These are phyloP conservation scores for Trametes polyzona DNA, from an alignment of 1,284 basidiomycete species.

Conservation along the genomic window DNA sequence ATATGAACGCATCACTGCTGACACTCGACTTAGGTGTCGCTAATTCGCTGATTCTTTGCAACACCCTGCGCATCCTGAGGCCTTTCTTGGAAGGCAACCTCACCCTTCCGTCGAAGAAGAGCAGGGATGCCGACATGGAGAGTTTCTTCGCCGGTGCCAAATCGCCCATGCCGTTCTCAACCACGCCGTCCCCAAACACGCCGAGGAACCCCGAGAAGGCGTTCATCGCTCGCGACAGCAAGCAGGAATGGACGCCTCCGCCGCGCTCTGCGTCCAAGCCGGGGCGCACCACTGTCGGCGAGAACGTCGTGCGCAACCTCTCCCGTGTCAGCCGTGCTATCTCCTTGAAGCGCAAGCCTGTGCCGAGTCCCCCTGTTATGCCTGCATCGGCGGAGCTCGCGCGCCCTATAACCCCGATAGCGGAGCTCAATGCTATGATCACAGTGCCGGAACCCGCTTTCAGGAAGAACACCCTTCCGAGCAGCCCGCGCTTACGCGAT, in stretches of 20 bases:
- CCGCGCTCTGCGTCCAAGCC: slow-evolving; percentile 19
- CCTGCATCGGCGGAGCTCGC: slow-evolving; percentile 28
- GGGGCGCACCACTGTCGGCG: slow-evolving; percentile 5
- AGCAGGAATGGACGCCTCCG: slow-evolving; percentile 24
- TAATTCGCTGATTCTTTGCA: slow-evolving; percentile 67
- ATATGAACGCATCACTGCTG: neutral
- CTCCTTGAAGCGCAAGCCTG: slow-evolving; percentile 23
- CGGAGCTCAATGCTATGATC: slow-evolving; percentile 38
- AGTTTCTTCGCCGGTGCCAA: slow-evolving; percentile 35
- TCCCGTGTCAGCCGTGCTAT: slow-evolving; percentile 16
- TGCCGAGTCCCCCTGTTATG: slow-evolving; percentile 8
- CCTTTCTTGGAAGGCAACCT: slow-evolving; percentile 45
- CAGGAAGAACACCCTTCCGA: slow-evolving; percentile 21
- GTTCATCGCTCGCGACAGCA: slow-evolving; percentile 23
- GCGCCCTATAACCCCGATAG: slow-evolving; percentile 42
- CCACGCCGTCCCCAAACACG: slow-evolving; percentile 19
- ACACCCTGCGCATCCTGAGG: slow-evolving; percentile 67
- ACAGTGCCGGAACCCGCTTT: slow-evolving; percentile 29
- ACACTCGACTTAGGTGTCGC: slow-evolving; percentile 50
- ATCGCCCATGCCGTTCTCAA: slow-evolving; percentile 30
- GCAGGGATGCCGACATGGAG: slow-evolving; percentile 31
- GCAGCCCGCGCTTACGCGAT: slow-evolving; percentile 14
- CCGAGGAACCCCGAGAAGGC: slow-evolving; percentile 27
- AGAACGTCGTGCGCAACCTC: slow-evolving; percentile 15
- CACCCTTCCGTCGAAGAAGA: neutral